These are phyloP conservation scores for Vigna reflexopilosa DNA, from an alignment of 306 rosid genomes.

Conservation along the genomic window DNA sequence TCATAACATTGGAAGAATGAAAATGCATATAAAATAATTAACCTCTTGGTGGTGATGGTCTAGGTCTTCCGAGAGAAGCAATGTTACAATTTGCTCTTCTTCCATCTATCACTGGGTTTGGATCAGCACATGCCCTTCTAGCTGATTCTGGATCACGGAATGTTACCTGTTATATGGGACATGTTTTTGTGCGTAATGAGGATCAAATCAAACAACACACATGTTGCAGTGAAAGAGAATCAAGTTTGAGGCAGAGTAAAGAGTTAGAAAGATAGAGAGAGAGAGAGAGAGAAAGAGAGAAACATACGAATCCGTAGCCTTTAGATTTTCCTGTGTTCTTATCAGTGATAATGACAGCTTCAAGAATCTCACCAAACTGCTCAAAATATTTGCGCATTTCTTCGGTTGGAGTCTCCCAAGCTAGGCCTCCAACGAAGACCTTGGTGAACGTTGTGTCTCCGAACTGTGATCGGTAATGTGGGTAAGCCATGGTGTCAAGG, in stretches of 20 bases:
- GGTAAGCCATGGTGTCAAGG: constrained; percentile 67
- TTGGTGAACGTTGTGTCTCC: constrained; percentile 96
- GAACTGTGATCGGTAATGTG: constrained; percentile 88
- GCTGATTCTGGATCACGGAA: constrained; percentile 91
- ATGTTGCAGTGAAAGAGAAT: background rate
- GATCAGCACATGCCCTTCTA: constrained; percentile 79
- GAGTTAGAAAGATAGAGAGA: background rate
- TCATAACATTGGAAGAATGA: background rate
- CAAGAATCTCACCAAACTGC: constrained; percentile 95
- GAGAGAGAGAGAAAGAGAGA: background rate
- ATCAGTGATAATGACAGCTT: constrained; percentile 89
- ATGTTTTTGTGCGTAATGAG: background rate
- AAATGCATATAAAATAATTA: background rate
- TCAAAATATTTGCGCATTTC: constrained; percentile 83
- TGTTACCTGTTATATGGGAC: constrained; percentile 63
- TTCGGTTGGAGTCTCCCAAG: constrained; percentile 98
- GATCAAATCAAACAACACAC: constrained; percentile 11
- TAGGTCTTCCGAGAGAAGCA: constrained; percentile 83
- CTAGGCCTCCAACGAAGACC: constrained; percentile 97
- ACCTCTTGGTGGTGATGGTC: constrained; percentile 94
- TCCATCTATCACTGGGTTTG: constrained; percentile 86
- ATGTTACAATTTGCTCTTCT: constrained; percentile 91
- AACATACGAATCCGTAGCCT: constrained; percentile 93
- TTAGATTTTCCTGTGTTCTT: constrained; percentile 86
- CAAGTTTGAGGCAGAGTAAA: background rate